phyloP scores from a whole-genome alignment of 2,329 filamentous ascomycete species.

The Arthrocladium fulminans region DNA sequence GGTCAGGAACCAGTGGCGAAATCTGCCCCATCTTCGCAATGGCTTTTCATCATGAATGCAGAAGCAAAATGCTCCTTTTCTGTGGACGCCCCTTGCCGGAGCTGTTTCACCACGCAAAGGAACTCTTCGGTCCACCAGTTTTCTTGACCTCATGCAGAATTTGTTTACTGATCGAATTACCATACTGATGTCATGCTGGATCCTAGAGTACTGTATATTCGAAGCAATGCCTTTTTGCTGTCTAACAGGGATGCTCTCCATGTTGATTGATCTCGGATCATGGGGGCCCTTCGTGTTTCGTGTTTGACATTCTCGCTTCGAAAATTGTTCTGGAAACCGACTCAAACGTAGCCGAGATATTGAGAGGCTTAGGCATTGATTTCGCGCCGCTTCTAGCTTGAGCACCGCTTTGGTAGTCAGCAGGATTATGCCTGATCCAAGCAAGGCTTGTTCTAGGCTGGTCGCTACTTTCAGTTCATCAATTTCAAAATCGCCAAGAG shows the following conservation, averaged over 20 bases:
- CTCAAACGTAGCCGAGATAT: neutral
- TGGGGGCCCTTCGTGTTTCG: neutral
- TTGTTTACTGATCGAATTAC: neutral
- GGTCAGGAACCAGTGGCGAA: slow-evolving; percentile 4
- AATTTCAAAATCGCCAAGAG: no score
- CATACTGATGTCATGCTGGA: neutral
- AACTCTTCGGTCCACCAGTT: neutral
- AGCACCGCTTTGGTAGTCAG: neutral
- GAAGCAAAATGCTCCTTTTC: neutral
- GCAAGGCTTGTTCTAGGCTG: neutral
- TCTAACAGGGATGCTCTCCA: neutral
- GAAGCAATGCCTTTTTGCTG: neutral
- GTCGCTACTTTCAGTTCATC: no score
- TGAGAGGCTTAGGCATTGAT: neutral
- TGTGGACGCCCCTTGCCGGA: neutral
- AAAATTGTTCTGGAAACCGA: no score
- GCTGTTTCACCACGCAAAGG: neutral
- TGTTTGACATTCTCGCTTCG: neutral
- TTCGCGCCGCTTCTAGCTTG: slow-evolving; percentile 1
- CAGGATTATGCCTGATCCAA: neutral
- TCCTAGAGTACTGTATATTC: neutral
- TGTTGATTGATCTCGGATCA: neutral
- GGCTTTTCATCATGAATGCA: neutral
- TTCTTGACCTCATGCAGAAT: neutral
- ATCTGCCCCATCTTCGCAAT: neutral